Evolutionary conservation across 495 filamentous ascomycete species (phyloP), one percentile per base, ranked within the genome.

Genomic region (Penicillium chermesinum): DNA sequence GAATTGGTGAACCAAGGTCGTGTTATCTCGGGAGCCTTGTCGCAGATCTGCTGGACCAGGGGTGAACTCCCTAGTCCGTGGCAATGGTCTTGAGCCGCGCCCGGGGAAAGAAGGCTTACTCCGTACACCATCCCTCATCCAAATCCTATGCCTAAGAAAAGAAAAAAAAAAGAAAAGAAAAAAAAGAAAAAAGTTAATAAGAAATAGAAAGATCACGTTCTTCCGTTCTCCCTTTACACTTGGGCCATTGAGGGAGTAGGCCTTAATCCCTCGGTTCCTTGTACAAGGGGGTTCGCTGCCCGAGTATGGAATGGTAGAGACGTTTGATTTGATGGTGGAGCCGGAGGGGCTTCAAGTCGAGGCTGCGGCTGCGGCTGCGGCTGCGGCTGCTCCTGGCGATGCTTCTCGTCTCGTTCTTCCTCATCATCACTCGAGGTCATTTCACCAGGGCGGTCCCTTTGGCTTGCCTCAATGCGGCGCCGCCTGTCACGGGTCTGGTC

Each of bases 371-470:
- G 49, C 22, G 34, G 18, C 14, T 42, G 19, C 17, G 25, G 58
- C 12, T 68, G 55, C 8, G 59, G 61, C 48, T 74, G 64, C 6
- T 67, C 63, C n/a, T 65, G 62, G 1, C 17, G 16, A 20, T 40
- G 38, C 16, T 42, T 21, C 5, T 42, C 22, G 17, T 64, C 61
- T 2, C 59, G 57, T 27, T 72, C 67, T 14, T 69, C 66, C 19
- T 69, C 65, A 13, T 63, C 63, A n/a, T 70, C 70, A 44, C 65
- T 72, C 4, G 71, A 74, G 6, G 65, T 65, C 7, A 62, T 63
- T 8, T 63, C 66, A 5, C 57, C 46, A 5, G 49, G 59, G 18
- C 70, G 69, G 22, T 65, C 58, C 10, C 67, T 66, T 7, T 59
- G 64, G 34, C 50, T 41, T 37, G 69, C 60, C 19, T 67, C 67